These are phyloP conservation scores for Fusarium secorum DNA, from an alignment of 2,329 filamentous ascomycete genomes.

Conservation along the genomic window DNA sequence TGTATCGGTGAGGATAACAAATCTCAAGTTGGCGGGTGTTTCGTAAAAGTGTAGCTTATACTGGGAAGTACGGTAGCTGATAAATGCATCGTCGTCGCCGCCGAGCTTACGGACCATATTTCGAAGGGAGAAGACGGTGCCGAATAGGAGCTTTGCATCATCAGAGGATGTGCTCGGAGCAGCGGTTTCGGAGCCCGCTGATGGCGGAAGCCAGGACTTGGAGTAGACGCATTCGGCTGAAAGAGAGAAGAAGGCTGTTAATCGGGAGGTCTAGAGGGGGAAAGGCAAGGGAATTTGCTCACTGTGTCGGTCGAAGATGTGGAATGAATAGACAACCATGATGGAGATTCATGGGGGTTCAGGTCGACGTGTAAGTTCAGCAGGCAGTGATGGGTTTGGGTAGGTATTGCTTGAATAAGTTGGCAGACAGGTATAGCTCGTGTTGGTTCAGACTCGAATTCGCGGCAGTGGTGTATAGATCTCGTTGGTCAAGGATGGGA, in stretches of 20 bases:
- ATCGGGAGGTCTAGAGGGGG: not conserved
- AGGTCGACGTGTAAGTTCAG: not conserved
- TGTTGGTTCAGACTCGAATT: not conserved
- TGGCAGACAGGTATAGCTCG: not conserved
- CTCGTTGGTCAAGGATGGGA: not conserved
- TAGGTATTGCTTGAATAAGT: not conserved
- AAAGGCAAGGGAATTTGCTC: constrained; percentile 49
- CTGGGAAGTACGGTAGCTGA: constrained; percentile 89
- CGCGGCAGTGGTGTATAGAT: not conserved
- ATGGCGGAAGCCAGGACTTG: constrained; percentile 76
- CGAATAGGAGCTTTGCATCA: constrained; percentile 97
- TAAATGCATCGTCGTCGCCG: constrained; percentile 92
- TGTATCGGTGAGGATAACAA: constrained; percentile 95
- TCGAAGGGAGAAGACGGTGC: constrained; percentile 92
- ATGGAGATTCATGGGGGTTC: constrained; percentile 40
- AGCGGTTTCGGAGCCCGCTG: constrained; percentile 43
- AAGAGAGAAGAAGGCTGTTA: constrained; percentile 19
- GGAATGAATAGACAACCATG: constrained; percentile 97
- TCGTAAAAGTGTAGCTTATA: constrained; percentile 99
- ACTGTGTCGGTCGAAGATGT: constrained; percentile 99
- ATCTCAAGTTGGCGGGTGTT: constrained; percentile 93
- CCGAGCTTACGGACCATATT: constrained; percentile 97
- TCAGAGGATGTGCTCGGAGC: constrained; percentile 61
- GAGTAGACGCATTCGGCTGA: constrained; percentile 97
- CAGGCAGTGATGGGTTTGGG: not conserved